Evolutionary conservation across 108 stramenopile species (phyloP), one percentile per base, ranked within the genome.

Genomic region (Parietichytrium sp.): DNA sequence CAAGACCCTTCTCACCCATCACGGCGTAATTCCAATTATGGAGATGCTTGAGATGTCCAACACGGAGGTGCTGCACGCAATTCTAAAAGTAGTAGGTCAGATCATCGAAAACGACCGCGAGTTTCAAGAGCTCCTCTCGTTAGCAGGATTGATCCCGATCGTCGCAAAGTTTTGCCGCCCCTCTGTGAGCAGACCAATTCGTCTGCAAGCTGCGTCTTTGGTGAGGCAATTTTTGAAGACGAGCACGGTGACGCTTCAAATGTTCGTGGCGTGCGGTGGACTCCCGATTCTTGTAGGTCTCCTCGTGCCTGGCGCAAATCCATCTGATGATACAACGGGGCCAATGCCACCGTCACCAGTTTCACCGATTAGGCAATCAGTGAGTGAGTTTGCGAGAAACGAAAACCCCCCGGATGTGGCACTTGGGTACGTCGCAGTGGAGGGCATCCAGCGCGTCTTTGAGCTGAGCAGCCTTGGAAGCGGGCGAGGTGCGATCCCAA

Each of bases 21-120:
- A 72, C 25, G 61, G 61, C 61, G 61, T 72, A 23, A 72, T 72
- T 20, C 61, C 61, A 6, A 72, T 72, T 25, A 72, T 72, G 61
- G 61, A 72, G 38, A 72, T 72, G 61, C 61, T 72, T 8, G 61
- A 72, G 20, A 72, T 72, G 61, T 72, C 61, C 38, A 72, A 72
- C 61, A 72, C 61, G 6, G 45, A 72, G 42, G 61, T 72, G 10
- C 42, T 72, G 15, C 61, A 72, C 42, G 61, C 61, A 38, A 42
- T 72, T 47, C 61, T 72, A 33, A 72, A 72, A 42, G 61, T 72
- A 16, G 61, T 72, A 42, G 61, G 61, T 0, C 61, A 72, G 2
- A 72, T 72, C 2, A 72, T 72, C 42, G 61, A 72, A 42, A 72
- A 72, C 61, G 61, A 72, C 33, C 29, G 3, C 1, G 61, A 72